Base-by-base conservation (phyloP, 306 rosid genomes). In the Rosa multiflora region DNA sequence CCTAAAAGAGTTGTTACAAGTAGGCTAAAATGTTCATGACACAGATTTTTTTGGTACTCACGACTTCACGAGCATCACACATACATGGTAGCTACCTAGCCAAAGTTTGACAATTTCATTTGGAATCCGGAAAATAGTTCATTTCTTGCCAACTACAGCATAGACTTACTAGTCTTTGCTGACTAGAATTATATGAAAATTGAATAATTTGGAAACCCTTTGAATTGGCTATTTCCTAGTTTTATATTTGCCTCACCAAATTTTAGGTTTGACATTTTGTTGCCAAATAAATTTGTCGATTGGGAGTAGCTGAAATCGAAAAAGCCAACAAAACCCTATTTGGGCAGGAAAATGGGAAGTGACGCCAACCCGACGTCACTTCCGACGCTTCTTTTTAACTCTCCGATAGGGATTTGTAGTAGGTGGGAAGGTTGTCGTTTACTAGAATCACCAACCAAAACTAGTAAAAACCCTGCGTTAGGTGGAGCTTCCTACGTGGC, bases 401-500 rank as follows among this genome's bases (percentile, higher is more conserved):
- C 40, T 62, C 67, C 42, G 47, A 76, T 47, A 17, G 8, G 23
- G 32, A 14, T 13, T 0, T 15, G 82, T 62, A 72, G 82, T 79
- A 48, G 82, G 82, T 79, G 73, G 37, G 42, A 63, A 21, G 73
- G 70, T 37, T 72, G 73, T 72, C 78, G 49, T 79, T 53, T 63
- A 62, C 61, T 43, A 52, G 2, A 63, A 3, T 56, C 67, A 35
- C 59, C 71, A 32, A 61, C 78, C 56, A 64, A 15, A 29, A 43
- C 12, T 10, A 5, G 70, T 61, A 17, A 46, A 46, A 46, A 46
- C 68, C 44, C 10, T 53, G 70, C 4, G 82, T 55, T 84, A 76
- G 87, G 87, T 84, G 62, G 6, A 48, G 1, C 29, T 32, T 76
- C 84, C 56, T 40, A 55, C 79, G 82, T 76, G 87, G 71, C 83